Evolutionary conservation across 345 rosid species (phyloP), one percentile per base, ranked within the genome.

Genomic region (Populus simonii): DNA sequence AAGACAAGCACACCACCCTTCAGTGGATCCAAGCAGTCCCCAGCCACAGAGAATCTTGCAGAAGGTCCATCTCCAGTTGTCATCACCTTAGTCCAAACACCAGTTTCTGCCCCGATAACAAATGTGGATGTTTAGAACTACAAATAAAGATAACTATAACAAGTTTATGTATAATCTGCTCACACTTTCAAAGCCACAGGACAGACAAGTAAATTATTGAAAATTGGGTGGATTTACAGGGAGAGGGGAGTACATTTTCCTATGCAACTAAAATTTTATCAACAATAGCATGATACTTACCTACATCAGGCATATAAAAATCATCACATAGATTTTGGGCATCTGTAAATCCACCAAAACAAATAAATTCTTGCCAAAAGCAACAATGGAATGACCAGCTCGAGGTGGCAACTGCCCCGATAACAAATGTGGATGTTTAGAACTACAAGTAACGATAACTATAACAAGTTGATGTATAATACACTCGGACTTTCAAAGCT

Each of bases 261-360:
- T 55, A 6, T 0, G 55, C 5, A 11, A 22, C 20, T 51, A 39
- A 72, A 36, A 35, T 27, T 20, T 7, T 78, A 61, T 72, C 33
- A 35, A 49, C 15, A 74, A 76, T 23, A 38, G 43, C 17, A 66
- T 39, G 76, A 80, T 57, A 84, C 94, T 51, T 90, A 92, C 99
- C 99, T 45, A 89, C 79, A 88, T 96, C 93, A 81, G 94, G 94
- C 88, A 91, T 87, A 76, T 90, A 87, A 17, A 94, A 86, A 76
- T 92, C 98, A 79, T 94, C 94, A 22, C 90, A 94, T 39, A 94
- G 89, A 83, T 91, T 94, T 86, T 96, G 98, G 57, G 94, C 92
- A 84, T 92, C 97, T 0, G 97, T 89, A 85, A 92, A 96, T 83
- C 99, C 99, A 78, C 99, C 99, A 85, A 91, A 70, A 96, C 97